Evolutionary conservation across 805 yeast species (phyloP), one percentile per base, ranked within the genome.

Genomic region (Priceomyces castillae): DNA sequence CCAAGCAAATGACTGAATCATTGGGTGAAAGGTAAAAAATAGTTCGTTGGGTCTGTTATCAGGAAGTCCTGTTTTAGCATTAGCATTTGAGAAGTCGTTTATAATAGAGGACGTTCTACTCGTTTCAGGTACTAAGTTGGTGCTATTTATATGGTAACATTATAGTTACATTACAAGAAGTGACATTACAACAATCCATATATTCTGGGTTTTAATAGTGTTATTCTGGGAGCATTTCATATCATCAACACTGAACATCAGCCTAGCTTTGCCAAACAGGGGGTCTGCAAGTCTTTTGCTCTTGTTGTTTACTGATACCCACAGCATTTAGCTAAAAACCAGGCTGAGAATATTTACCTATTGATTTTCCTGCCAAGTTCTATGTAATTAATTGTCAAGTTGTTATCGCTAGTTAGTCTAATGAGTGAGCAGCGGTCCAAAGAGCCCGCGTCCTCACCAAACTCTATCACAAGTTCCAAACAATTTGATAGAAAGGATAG

Each of bases 341-440:
- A 22, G 25, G 9, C 9, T 9, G 25, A 22, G 25, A 22, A 22
- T 22, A 22, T 22, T 22, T 9, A 22, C 6, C 25, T 34, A 3
- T 34, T 17, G 41, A 22, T 15, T 38, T 22, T 28, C 41, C 34
- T 19, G 34, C n/a, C 7, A 16, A 9, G 25, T 38, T 30, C 34
- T 28, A 20, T 34, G 39, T 23, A 25, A 30, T 34, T 16, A 22
- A 26, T 19, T 7, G 40, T 52, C 68, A 64, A 58, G 52, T 47
- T 65, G 69, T 51, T 63, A 52, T 64, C 69, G 43, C 47, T 64
- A 51, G 46, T 59, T 18, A 61, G 54, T 48, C 69, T 64, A 48
- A 65, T 65, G 70, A 63, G 59, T 56, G 59, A 60, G 44, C 61
- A 56, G 41, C 58, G 46, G 42, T 50, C 59, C 48, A 53, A 51